Evolutionary conservation across 192 early-diverging fungal genomes (phyloP).

Genomic region (Phycomyces nitens): DNA sequence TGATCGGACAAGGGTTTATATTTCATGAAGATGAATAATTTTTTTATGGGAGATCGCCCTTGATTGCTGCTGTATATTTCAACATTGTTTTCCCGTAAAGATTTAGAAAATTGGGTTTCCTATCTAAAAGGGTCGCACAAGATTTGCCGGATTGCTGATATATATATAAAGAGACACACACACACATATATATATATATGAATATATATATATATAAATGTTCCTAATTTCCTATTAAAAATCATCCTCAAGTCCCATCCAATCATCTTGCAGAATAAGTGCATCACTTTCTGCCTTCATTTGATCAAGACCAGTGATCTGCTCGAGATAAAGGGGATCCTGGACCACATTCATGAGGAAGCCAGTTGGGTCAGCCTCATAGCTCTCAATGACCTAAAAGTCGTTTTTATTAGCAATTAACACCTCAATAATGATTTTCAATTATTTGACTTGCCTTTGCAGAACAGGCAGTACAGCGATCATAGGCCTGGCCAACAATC

Average conservation of each 20-base stretch:
- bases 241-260: slow-evolving; percentile 58
- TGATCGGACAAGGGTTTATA: too few species aligned
- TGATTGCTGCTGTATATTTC: too few species aligned
- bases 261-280: slow-evolving; percentile 67
- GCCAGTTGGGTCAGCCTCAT: slow-evolving; percentile 60
- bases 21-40: too few species aligned
- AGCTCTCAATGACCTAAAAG: slow-evolving; percentile 48
- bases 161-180: too few species aligned
- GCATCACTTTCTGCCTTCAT: slow-evolving; percentile 79
- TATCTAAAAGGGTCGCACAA: too few species aligned
- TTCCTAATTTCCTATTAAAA: slow-evolving; percentile 3
- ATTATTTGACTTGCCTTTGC: slow-evolving; percentile 37
- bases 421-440: slow-evolving; percentile 5
- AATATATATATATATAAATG: too few species aligned
- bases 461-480: slow-evolving; percentile 92
- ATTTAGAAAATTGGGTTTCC: too few species aligned
- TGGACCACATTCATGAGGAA: slow-evolving; percentile 76
- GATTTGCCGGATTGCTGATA: too few species aligned
- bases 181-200: too few species aligned
- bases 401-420: neutral
- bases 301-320: slow-evolving; percentile 76
- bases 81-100: too few species aligned
- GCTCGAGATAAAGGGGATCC: slow-evolving; percentile 77
- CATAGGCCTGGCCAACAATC: slow-evolving; percentile 80
- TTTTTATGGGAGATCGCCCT: too few species aligned